Evolutionary conservation across 2,329 filamentous ascomycete species (phyloP), one percentile per base, ranked within the genome.

Genomic region (Clarireedia homoeocarpa): DNA sequence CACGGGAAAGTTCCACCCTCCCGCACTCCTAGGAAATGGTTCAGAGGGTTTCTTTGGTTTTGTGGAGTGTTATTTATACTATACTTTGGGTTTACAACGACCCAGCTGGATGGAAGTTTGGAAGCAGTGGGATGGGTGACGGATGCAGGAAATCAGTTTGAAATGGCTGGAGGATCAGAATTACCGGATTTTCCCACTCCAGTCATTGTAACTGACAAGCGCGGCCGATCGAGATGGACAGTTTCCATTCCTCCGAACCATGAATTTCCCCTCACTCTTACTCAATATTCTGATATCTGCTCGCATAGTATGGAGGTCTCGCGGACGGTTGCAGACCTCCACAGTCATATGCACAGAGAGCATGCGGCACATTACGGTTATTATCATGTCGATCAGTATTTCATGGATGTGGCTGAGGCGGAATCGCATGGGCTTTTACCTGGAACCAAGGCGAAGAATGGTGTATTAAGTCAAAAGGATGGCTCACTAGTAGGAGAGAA

Each of bases 101-200:
- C 75, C 27, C 69, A 67, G 23, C 66, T 67, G 14, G 63, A 67
- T 40, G 65, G 62, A 36, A 61, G 61, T 24, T 62, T 71, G 50
- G 68, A 62, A 40, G 66, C 68, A 17, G 67, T 75, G 46, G 69
- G 67, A 51, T 77, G 74, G 71, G 67, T 71, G 15, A 67, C 71
- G 3, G 63, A 71, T 10, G 66, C 69, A 15, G 71, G 70, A 17
- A 74, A 79, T 48, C 73, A 81, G 50, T 85, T 83, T 67, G 84
- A 89, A 64, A 83, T 89, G 77, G 79, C 88, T 6, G 81, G 78
- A 39, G 82, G 82, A 58, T 79, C 83, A 59, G 75, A 75, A 44
- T 70, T 90, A n/a, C 88, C 88, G 0, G 78, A 85, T 27, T 83
- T 88, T 59, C 85, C 89, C 0, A 86, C 85, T 0, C 86, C 88